Percentiles rank a stretch among this genome's conserved stretches.
Conservation (phyloP, 805 yeast species). For the Nematodospora valgi region DNA sequence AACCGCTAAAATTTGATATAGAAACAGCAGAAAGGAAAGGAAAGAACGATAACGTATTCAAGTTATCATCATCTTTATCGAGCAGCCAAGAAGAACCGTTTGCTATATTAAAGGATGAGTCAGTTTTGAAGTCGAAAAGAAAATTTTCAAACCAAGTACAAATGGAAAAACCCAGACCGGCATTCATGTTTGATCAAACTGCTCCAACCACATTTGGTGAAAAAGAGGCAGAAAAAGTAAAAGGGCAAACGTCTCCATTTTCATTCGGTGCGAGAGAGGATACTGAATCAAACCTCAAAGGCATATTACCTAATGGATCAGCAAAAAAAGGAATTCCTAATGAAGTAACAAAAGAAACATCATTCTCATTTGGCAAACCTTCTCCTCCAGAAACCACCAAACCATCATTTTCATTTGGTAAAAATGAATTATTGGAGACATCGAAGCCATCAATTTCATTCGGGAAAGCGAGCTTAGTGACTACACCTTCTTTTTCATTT, state of each 20-base stretch:
- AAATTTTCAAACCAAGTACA: background rate
- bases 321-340: background rate
- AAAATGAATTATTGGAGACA: conserved; percentile 1
- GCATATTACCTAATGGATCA: background rate
- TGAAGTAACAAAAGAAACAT: background rate
- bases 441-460: no score
- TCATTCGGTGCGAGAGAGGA: conserved; percentile 11
- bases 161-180: conserved; percentile 1
- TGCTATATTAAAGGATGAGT: no score
- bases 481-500: conserved; percentile 11
- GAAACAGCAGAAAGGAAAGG: background rate
- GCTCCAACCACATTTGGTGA: conserved; percentile 5
- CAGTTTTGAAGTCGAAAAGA: background rate
- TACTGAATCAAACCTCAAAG: background rate
- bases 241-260: background rate
- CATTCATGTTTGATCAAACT: conserved; percentile 3
- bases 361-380: background rate
- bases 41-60: background rate
- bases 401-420: background rate
- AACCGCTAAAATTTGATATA: background rate
- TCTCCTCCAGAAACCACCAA: background rate
- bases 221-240: conserved; percentile 3
- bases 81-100: background rate
- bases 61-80: background rate
- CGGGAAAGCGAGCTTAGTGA: conserved; percentile 3